Evolutionary conservation across 2,329 filamentous ascomycete genomes (phyloP).

Genomic region (Phialocephala sp.): DNA sequence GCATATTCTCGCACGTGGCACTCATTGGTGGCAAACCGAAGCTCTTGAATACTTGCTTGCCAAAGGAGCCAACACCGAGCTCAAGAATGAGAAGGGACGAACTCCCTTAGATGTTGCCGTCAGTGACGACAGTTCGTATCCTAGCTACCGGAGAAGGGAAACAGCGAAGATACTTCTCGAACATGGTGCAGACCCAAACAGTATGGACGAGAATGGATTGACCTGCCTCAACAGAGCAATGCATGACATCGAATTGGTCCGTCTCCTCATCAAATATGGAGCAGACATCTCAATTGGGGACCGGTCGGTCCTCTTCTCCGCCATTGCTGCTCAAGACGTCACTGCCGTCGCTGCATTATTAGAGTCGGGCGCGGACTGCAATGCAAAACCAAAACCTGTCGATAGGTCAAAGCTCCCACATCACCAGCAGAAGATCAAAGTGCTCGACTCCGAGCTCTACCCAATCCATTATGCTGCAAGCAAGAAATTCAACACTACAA

Average conservation of each 20-base stretch:
- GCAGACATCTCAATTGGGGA: constrained; percentile 24
- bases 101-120: constrained; percentile 19
- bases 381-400: constrained; percentile 13
- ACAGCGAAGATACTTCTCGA: constrained; percentile 20
- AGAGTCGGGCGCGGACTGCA: constrained; percentile 24
- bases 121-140: constrained; percentile 15
- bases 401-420: not conserved
- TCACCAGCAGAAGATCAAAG: not conserved
- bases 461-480: constrained; percentile 25
- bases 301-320: constrained; percentile 19
- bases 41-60: constrained; percentile 27
- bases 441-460: constrained; percentile 11
- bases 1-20: constrained; percentile 22
- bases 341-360: constrained; percentile 8
- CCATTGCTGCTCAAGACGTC: constrained; percentile 21
- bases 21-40: constrained; percentile 28
- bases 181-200: constrained; percentile 25
- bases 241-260: constrained; percentile 26
- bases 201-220: constrained; percentile 17
- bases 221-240: constrained; percentile 30
- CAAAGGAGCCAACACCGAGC: constrained; percentile 22
- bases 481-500: constrained; percentile 18
- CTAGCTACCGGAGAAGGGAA: constrained; percentile 2
- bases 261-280: constrained; percentile 33
- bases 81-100: constrained; percentile 17